Evolutionary conservation across 2,329 filamentous ascomycete genomes (phyloP), one percentile per base, ranked within the genome.

Genomic region (Fusarium mexicanum): DNA sequence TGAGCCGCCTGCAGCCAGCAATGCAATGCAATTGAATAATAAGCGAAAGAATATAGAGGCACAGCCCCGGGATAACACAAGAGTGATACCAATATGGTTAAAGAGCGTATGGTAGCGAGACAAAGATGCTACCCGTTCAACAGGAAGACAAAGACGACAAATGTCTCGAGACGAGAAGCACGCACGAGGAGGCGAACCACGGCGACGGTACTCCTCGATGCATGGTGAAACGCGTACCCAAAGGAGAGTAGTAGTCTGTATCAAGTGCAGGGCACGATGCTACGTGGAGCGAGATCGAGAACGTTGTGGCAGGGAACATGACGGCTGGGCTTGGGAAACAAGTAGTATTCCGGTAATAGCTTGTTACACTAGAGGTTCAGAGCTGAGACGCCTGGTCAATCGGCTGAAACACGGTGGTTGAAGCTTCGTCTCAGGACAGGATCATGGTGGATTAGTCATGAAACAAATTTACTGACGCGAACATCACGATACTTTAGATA

Each of bases 391-490:
- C 50, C 64, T 63, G 61, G 68, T 69, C 64, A 41, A 54, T 37
- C 24, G 31, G 58, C 67, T 79, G 77, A 79, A 79, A 79, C 77
- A 76, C 64, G 54, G 44, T 69, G 55, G 46, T 63, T 63, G 67
- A 61, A 64, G 60, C 47, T 22, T 69, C 68, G 64, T 74, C 65
- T 72, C 60, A 68, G 71, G 62, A 44, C 57, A 64, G 67, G 62
- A 44, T 55, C 64, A 38, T 54, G 33, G 26, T 33, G 33, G 43
- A 59, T 64, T 26, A 46, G 59, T 59, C 51, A 68, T 43, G 29
- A 48, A 65, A 60, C 47, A 50, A 67, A 16, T 46, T 37, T 20
- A 40, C 48, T 50, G 26, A 43, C 10, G 24, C 12, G 12, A 44
- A 8, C 35, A 51, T 24, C 38, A 40, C 37, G 44, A 64, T 22